phyloP scores from a whole-genome alignment of 805 yeast genomes.

The Torulaspora delbrueckii region DNA sequence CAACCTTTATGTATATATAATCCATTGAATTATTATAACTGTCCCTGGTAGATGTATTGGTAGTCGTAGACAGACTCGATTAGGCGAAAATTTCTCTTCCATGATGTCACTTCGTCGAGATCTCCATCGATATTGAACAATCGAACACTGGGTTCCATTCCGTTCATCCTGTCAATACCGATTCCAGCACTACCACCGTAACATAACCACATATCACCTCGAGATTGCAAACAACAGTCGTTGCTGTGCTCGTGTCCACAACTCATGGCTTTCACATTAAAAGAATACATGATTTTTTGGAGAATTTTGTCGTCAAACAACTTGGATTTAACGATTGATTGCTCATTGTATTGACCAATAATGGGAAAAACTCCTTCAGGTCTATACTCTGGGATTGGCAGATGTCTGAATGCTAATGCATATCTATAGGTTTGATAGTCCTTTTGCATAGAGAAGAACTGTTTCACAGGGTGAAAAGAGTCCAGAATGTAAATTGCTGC shows the following conservation, averaged over 20 bases:
- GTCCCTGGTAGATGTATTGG: constrained; percentile 34
- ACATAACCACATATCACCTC: constrained; percentile 51
- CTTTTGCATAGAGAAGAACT: constrained; percentile 4
- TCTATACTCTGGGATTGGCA: constrained; percentile 59
- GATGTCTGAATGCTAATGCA: constrained; percentile 61
- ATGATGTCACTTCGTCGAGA: constrained; percentile 43
- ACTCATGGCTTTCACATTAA: constrained; percentile 50
- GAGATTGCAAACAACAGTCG: constrained; percentile 52
- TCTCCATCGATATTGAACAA: constrained; percentile 46
- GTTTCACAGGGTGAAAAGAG: constrained; percentile 7
- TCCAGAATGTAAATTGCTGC: constrained; percentile 14
- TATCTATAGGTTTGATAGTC: constrained; percentile 11
- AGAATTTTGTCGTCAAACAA: constrained; percentile 28
- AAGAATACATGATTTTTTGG: constrained; percentile 37
- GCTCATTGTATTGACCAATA: constrained; percentile 37
- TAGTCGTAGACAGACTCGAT: constrained; percentile 43
- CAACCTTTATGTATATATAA: constrained; percentile 3
- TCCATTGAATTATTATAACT: neutral
- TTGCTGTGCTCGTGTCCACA: constrained; percentile 71
- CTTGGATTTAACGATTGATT: constrained; percentile 31
- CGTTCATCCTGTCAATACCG: constrained; percentile 56
- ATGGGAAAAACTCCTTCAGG: constrained; percentile 37
- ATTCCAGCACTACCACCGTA: constrained; percentile 65
- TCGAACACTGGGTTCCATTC: constrained; percentile 47
- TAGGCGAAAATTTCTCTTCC: constrained; percentile 53